Base-by-base conservation (phyloP, 2,329 filamentous ascomycete species). In the Trichophyton schoenleinii region DNA sequence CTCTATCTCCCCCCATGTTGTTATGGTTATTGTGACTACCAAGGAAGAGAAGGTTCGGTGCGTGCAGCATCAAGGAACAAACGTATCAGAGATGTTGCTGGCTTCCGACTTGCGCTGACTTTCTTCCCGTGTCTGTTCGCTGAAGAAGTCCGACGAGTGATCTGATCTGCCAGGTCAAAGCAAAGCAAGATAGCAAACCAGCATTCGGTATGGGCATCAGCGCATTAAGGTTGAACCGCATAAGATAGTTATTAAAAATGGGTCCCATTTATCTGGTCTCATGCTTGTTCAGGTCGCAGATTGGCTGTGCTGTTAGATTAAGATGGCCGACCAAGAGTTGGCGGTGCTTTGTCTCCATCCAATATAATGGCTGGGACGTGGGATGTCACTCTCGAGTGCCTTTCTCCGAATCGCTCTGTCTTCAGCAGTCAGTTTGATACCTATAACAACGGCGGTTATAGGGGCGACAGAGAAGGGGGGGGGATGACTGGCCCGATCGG, bases 231-330 rank as follows among this genome's bases (percentile, higher is more conserved):
- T 53, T 53, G 49, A 34, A 28, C 49, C 28, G 49, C 49, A 53
- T 34, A 28, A 31, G 13, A 53, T 34, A 53, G 9, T 34, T 2
- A 31, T 31, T 31, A 31, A 53, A 53, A 53, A 53, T 53, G 25
- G 49, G 28, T 53, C 49, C 15, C 49, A 11, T 34, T 5, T 13
- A 38, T 53, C 31, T 25, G 22, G 49, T 53, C 13, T 53, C 49
- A 53, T 53, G 49, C 49, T 34, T 53, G 25, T 53, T 34, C 49
- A 53, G 49, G 22, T n/a, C 22, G 49, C 49, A 53, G 49, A 53
- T 53, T 53, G 49, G 49, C 49, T 34, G 8, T 28, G 49, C 49
- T 25, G 11, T 53, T 28, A 31, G 49, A 53, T 53, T 28, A 53
- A 34, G 22, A 13, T 1, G 28, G 34, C 34, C 34, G 34, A 38